Base-by-base conservation (phyloP, 176 grass and related monocot species). In the Oryza rufipogon region DNA sequence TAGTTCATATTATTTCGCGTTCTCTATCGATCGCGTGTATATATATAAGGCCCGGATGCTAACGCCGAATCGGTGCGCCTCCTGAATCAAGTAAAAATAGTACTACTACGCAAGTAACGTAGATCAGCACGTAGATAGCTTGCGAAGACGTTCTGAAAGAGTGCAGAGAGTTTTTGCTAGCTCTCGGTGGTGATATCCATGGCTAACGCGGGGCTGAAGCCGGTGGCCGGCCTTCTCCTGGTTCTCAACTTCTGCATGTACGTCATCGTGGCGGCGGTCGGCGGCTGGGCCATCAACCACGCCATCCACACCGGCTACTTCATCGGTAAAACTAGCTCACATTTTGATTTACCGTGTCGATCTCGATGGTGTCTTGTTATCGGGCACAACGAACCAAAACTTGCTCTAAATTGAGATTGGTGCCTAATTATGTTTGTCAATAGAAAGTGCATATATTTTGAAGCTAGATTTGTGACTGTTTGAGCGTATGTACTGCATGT, bases 231-330 rank as follows among this genome's bases (percentile, higher is more conserved):
- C 13, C 66, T 94, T 75, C 90, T 99, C 32, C 87, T 99, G 75
- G 9, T 86, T 60, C 93, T 99, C 79, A 99, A 99, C 90, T 89
- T 99, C 66, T 91, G 89, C 86, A 96, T 99, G 97, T 96, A 99
- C 65, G 28, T 78, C 66, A 99, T 99, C 54, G 79, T 99, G 7
- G 90, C 93, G 22, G 91, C 93, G 10, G 36, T 99, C 13, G 93
- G 81, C 48, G 97, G 97, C 44, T 99, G 97, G 97, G 93, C 97
- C 34, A 86, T 99, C 81, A 99, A 99, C 66, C 48, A 89, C 49
- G 89, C 93, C 67, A 91, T 99, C 85, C 81, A 96, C 86, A 61
- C 85, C 68, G 93, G 97, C 10, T 99, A 96, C 81, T 81, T 54
- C 48, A 78, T 98, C 44, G 91, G 95, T 90, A 72, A 72, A 23